Percentiles rank a stretch among this genome's conserved stretches.
These are phyloP conservation scores for Monilinia fructicola DNA, from an alignment of 2,329 filamentous ascomycete species.

Conservation along the genomic window DNA sequence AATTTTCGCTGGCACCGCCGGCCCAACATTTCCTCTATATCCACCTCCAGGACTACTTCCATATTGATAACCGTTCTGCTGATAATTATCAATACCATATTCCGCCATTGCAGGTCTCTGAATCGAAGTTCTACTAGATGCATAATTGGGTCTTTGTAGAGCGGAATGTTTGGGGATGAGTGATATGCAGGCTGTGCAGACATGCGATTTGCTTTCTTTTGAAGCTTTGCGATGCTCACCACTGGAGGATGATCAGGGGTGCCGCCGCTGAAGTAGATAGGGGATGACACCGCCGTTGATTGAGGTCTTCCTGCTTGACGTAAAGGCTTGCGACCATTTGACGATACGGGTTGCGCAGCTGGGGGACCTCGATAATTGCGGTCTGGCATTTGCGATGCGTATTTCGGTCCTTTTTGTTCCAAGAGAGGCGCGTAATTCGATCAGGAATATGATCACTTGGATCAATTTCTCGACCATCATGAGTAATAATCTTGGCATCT, in stretches of 20 bases:
- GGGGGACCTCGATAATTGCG: conserved; percentile 47
- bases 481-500: conserved; percentile 69
- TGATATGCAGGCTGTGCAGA: conserved; percentile 34
- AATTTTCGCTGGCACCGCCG: conserved; percentile 70
- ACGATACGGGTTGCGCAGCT: conserved; percentile 49
- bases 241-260: conserved; percentile 43
- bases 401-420: conserved; percentile 50
- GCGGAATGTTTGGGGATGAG: conserved; percentile 38
- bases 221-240: conserved; percentile 59
- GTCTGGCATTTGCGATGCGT: conserved; percentile 42
- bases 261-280: conserved; percentile 36
- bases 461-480: conserved; percentile 75
- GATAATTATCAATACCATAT: conserved; percentile 36
- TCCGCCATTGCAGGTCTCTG: conserved; percentile 36
- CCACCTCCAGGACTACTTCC: conserved; percentile 34
- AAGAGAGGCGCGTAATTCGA: conserved; percentile 40
- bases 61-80: conserved; percentile 34
- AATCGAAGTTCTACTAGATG: conserved; percentile 26
- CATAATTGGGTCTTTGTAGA: conserved; percentile 37
- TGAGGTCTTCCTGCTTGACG: conserved; percentile 53
- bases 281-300: conserved; percentile 43
- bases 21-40: conserved; percentile 41
- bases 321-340: conserved; percentile 50
- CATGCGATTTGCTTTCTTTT: conserved; percentile 54
- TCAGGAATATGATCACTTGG: conserved; percentile 75